These are phyloP conservation scores for Ambrosia trifida DNA, from an alignment of 129 eudicot genomes.

Conservation along the genomic window DNA sequence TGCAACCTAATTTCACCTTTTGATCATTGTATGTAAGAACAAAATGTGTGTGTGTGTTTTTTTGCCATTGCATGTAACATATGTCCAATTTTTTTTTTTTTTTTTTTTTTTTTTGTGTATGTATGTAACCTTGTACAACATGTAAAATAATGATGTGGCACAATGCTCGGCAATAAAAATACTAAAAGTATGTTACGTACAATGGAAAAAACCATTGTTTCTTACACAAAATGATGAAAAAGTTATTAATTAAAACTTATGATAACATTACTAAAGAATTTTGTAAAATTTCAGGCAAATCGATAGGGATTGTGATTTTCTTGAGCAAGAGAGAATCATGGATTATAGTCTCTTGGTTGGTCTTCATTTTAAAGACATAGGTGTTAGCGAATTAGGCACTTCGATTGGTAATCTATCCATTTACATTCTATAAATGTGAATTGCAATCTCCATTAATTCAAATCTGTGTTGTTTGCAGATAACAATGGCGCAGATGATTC, in stretches of 20 bases:
- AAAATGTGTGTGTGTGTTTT: neutral
- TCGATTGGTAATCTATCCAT: slow-evolving; percentile 41
- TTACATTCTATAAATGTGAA: slow-evolving; percentile 10
- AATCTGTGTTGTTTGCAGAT: slow-evolving; percentile 31
- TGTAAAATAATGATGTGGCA: no score
- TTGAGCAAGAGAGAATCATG: slow-evolving; percentile 94
- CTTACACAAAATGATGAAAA: no score
- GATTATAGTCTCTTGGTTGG: slow-evolving; percentile 94
- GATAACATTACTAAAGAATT: neutral
- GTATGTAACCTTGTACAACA: neutral
- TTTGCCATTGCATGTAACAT: neutral
- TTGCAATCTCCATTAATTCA: neutral
- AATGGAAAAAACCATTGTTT: neutral
- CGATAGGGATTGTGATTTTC: slow-evolving; percentile 87
- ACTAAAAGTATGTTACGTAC: neutral
- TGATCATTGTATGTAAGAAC: neutral
- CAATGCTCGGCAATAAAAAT: no score
- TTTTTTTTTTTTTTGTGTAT: neutral
- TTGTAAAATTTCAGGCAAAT: slow-evolving; percentile 58
- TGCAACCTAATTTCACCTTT: neutral
- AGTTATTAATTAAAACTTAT: neutral
- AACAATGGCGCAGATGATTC: slow-evolving; percentile 46
- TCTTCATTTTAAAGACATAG: slow-evolving; percentile 73
- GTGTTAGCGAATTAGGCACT: slow-evolving; percentile 40
- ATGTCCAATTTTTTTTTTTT: neutral